A percentile compares a stretch with the other conserved stretches of the same genome.
phyloP scores from a whole-genome alignment of 2,329 filamentous ascomycete genomes.

The Phialophora verrucosa region DNA sequence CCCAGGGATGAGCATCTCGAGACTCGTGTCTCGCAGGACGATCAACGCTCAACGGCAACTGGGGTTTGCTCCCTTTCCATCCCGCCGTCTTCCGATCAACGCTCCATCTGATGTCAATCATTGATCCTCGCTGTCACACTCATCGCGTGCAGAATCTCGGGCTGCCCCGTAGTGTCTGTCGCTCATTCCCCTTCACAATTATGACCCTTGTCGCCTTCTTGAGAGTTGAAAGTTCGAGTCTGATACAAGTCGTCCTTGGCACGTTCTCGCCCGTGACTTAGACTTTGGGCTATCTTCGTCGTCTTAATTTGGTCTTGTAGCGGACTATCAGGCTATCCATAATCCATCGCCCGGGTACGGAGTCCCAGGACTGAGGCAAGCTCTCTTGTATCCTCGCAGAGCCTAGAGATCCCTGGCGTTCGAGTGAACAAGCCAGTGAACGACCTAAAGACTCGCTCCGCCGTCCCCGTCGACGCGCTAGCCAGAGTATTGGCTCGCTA shows the following conservation, averaged over 20 bases:
- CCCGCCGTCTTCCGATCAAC: not conserved
- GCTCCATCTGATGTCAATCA: not conserved
- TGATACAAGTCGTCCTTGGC: not conserved
- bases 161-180: not conserved
- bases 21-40: not conserved
- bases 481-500: conserved; percentile 18
- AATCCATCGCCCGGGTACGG: not conserved
- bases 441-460: not conserved
- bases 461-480: not conserved
- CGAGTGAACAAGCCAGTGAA: not conserved
- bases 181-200: not conserved
- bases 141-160: not conserved
- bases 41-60: not conserved
- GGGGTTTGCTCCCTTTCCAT: conserved; percentile 2
- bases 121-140: not conserved
- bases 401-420: not conserved
- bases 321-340: conserved; percentile 1
- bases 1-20: not conserved
- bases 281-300: not conserved
- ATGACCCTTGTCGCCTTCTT: not conserved
- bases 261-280: not conserved
- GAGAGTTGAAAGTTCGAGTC: not conserved
- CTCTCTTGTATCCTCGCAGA: not conserved
- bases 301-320: not conserved
- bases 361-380: not conserved